phyloP scores from a whole-genome alignment of 2,329 filamentous ascomycete genomes.

The Xylaria polymorpha region DNA sequence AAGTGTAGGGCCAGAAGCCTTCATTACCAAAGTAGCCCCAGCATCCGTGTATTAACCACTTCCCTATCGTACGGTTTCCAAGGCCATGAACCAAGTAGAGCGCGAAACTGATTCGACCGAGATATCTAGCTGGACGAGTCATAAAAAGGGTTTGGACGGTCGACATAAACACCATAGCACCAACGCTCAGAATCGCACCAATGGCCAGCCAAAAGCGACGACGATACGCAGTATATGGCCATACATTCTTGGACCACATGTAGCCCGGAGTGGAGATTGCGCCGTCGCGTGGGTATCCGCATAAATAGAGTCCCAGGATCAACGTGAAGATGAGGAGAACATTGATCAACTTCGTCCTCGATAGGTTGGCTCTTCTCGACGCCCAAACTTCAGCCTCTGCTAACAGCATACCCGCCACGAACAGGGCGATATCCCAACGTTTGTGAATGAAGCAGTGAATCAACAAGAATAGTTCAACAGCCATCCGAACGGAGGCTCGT shows the following conservation, averaged over 20 bases:
- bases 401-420: constrained; percentile 48
- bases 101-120: constrained; percentile 67
- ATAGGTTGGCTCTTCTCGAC: constrained; percentile 41
- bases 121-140: constrained; percentile 61
- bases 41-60: constrained; percentile 45
- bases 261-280: constrained; percentile 46
- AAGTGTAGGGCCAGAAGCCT: constrained; percentile 41
- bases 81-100: constrained; percentile 69
- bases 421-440: constrained; percentile 48
- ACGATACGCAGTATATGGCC: constrained; percentile 48
- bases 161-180: constrained; percentile 23
- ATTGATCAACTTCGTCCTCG: constrained; percentile 40
- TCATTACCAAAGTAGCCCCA: constrained; percentile 51
- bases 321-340: constrained; percentile 40
- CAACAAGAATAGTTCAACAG: constrained; percentile 43
- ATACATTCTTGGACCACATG: constrained; percentile 47
- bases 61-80: constrained; percentile 47
- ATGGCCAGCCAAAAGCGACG: constrained; percentile 49
- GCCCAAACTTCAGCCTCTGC: constrained; percentile 46
- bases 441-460: constrained; percentile 46
- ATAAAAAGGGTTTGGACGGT: constrained; percentile 37
- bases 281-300: constrained; percentile 48
- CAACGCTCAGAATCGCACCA: constrained; percentile 53
- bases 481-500: constrained; percentile 44
- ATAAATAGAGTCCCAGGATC: constrained; percentile 45